Evolutionary conservation across 768 basidiomycete genomes (phyloP).

Genomic region (Kwoniella botswanensis): DNA sequence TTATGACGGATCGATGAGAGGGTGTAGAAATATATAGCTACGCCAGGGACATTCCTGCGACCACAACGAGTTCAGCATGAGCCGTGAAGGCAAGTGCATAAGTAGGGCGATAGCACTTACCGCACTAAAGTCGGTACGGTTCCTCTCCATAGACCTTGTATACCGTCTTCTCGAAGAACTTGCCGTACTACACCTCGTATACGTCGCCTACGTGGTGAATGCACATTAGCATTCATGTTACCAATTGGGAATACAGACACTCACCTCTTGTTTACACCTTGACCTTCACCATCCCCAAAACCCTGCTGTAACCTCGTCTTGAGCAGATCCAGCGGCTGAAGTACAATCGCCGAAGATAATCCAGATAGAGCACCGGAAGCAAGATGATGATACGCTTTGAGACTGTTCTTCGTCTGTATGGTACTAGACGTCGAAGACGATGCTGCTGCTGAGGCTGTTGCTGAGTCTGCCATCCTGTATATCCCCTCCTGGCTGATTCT

Average conservation of each 20-base stretch:
- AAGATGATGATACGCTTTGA: constrained; percentile 52
- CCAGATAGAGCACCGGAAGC: constrained; percentile 55
- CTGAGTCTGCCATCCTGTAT: constrained; percentile 4
- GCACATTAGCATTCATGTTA: not conserved
- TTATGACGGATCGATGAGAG: constrained; percentile 78
- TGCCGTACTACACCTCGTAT: constrained; percentile 47
- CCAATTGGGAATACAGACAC: not conserved
- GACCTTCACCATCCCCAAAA: not conserved
- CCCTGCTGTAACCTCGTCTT: constrained; percentile 88
- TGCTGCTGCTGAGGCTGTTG: constrained; percentile 12
- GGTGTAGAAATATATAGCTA: constrained; percentile 87
- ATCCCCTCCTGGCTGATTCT: not conserved
- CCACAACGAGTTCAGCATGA: constrained; percentile 5
- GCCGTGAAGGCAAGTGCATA: not conserved
- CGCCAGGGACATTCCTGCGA: constrained; percentile 84
- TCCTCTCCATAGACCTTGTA: constrained; percentile 82
- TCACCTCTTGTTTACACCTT: not conserved
- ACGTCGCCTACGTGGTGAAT: not conserved
- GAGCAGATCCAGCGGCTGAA: constrained; percentile 71
- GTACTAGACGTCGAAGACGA: constrained; percentile 4
- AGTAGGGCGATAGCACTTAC: constrained; percentile 53
- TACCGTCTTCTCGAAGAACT: constrained; percentile 70
- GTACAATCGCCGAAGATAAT: constrained; percentile 50
- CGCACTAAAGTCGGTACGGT: constrained; percentile 78
- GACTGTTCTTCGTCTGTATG: constrained; percentile 8